These are phyloP conservation scores for Lipomyces starkeyi DNA, from an alignment of 805 yeast species.

Conservation along the genomic window DNA sequence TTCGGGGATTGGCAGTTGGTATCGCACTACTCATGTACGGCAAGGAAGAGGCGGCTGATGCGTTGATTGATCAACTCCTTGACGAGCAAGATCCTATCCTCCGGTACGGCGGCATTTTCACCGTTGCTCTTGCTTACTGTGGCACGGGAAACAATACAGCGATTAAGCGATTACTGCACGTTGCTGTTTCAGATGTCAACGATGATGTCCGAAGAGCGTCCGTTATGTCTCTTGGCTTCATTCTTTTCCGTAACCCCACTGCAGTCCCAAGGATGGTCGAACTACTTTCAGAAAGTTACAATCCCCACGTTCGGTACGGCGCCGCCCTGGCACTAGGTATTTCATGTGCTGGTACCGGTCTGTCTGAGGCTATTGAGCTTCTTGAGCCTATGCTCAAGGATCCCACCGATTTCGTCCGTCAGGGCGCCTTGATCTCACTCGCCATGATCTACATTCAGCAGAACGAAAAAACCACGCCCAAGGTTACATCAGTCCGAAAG, in stretches of 20 bases:
- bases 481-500: conserved; percentile 77
- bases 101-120: conserved; percentile 95
- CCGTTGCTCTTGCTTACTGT: conserved; percentile 93
- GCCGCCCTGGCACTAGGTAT: conserved; percentile 97
- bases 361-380: conserved; percentile 86
- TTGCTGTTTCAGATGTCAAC: conserved; percentile 94
- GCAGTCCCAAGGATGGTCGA: conserved; percentile 96
- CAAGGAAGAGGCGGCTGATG: conserved; percentile 79
- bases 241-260: conserved; percentile 85
- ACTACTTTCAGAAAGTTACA: conserved; percentile 88
- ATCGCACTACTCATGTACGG: conserved; percentile 87
- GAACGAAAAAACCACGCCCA: conserved; percentile 80
- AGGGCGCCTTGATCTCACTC: conserved; percentile 92
- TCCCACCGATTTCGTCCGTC: conserved; percentile 96
- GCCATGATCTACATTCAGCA: conserved; percentile 90
- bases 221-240: conserved; percentile 88
- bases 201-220: conserved; percentile 98
- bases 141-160: conserved; percentile 94
- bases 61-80: conserved; percentile 66
- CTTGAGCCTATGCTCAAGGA: conserved; percentile 92
- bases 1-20: conserved; percentile 91
- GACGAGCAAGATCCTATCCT: conserved; percentile 79
- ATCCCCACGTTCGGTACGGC: conserved; percentile 98
- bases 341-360: conserved; percentile 93
- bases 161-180: conserved; percentile 81